These are phyloP conservation scores for Ramaria sp. DNA, from an alignment of 768 basidiomycete species.

Conservation along the genomic window DNA sequence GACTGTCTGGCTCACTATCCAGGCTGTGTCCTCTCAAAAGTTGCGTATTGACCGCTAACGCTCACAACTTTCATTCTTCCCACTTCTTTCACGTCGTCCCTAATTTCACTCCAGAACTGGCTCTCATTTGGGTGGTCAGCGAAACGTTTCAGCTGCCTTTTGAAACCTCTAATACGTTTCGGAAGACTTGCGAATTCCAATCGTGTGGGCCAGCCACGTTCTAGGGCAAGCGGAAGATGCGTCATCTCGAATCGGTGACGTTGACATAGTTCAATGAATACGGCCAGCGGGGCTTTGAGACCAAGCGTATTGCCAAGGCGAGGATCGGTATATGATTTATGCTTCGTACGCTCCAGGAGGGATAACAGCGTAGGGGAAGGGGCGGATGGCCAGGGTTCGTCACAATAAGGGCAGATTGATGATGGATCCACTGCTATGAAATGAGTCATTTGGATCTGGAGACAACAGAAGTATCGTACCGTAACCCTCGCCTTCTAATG, in stretches of 20 bases:
- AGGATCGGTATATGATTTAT: slow-evolving; percentile 48
- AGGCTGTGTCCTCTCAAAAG: slow-evolving; percentile 74
- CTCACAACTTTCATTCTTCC: slow-evolving; percentile 59
- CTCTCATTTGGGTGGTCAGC: slow-evolving; percentile 41
- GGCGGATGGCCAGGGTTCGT: slow-evolving; percentile 49
- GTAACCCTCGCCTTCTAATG: background rate
- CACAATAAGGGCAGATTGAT: slow-evolving; percentile 74
- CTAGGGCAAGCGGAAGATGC: slow-evolving; percentile 59
- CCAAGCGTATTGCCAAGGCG: slow-evolving; percentile 64
- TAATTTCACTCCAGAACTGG: slow-evolving; percentile 60
- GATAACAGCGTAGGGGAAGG: slow-evolving; percentile 50
- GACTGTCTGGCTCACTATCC: slow-evolving; percentile 61
- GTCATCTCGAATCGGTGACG: slow-evolving; percentile 70
- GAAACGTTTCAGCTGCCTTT: slow-evolving; percentile 34
- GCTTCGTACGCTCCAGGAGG: slow-evolving; percentile 40
- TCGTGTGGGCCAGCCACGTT: slow-evolving; percentile 64
- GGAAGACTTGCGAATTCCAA: slow-evolving; percentile 56
- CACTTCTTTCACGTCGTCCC: slow-evolving; percentile 50
- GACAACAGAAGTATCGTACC: background rate
- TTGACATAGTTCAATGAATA: slow-evolving; percentile 62
- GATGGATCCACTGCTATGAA: slow-evolving; percentile 40
- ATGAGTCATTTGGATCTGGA: background rate
- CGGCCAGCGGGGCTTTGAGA: slow-evolving; percentile 35
- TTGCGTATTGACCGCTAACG: slow-evolving; percentile 64
- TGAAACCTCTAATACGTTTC: slow-evolving; percentile 43